Conservation (phyloP, 2,329 filamentous ascomycete species). For the Cercospora zeae-maydis region DNA sequence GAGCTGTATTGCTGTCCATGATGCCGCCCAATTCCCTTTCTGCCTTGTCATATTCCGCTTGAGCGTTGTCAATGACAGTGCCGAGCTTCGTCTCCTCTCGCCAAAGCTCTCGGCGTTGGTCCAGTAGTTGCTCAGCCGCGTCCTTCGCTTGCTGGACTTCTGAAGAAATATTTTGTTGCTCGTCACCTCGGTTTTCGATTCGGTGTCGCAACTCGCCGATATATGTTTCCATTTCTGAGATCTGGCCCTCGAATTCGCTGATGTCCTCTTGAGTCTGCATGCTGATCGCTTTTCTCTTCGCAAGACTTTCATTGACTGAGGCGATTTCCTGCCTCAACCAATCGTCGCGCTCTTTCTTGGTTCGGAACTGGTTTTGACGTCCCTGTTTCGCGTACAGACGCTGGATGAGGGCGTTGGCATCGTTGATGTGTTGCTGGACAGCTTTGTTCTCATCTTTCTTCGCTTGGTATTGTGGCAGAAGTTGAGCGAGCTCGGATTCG, state of each 20-base stretch:
- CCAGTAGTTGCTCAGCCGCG: conserved; percentile 70
- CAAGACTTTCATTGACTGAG: conserved; percentile 71
- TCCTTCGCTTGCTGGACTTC: conserved; percentile 75
- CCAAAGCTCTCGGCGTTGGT: conserved; percentile 82
- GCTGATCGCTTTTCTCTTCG: conserved; percentile 76
- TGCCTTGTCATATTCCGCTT: conserved; percentile 71
- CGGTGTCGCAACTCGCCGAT: conserved; percentile 66
- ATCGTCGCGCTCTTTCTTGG: conserved; percentile 80
- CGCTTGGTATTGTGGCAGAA: conserved; percentile 73
- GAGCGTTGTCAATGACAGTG: conserved; percentile 70
- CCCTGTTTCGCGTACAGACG: conserved; percentile 90
- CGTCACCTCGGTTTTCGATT: conserved; percentile 74
- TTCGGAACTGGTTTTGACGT: conserved; percentile 80
- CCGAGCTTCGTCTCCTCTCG: conserved; percentile 86
- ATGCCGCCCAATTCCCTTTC: conserved; percentile 75
- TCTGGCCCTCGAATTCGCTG: conserved; percentile 64
- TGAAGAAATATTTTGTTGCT: conserved; percentile 67
- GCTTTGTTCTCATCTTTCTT: conserved; percentile 70
- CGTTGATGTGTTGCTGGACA: conserved; percentile 67
- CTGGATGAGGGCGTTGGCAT: conserved; percentile 69
- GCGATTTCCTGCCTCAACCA: conserved; percentile 78
- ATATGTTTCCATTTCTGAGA: conserved; percentile 68
- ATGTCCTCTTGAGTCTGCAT: conserved; percentile 84
- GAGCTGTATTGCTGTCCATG: conserved; percentile 84
- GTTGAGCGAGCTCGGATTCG: conserved; percentile 68